Conservation (phyloP, 352 stramenopile species). For the Globisporangium splendens region DNA sequence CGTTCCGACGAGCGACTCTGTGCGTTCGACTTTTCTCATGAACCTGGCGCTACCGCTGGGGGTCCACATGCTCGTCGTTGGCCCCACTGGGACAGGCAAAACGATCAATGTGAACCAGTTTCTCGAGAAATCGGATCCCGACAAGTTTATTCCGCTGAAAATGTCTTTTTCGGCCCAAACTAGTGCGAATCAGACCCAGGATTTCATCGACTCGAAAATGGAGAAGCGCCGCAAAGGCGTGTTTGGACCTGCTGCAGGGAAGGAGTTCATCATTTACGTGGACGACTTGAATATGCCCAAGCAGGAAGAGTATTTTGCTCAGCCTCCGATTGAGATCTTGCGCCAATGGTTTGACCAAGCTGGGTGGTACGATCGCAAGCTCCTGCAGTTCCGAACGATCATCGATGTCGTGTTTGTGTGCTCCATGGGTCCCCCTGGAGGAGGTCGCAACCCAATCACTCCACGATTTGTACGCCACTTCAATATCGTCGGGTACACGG, state of each 20-base stretch:
- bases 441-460: conserved; percentile 77
- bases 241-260: conserved; percentile 88
- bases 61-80: conserved; percentile 92
- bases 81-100: conserved; percentile 93
- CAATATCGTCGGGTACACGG: conserved; percentile 84
- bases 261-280: conserved; percentile 92
- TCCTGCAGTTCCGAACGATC: conserved; percentile 88
- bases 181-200: conserved; percentile 90
- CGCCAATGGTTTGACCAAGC: conserved; percentile 94
- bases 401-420: conserved; percentile 88
- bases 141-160: conserved; percentile 91
- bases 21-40: conserved; percentile 92
- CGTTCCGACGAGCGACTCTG: conserved; percentile 91
- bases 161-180: conserved; percentile 93
- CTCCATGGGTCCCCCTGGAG: conserved; percentile 80
- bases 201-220: conserved; percentile 93
- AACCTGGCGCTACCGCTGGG: conserved; percentile 76
- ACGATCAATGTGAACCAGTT: conserved; percentile 94
- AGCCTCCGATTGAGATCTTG: conserved; percentile 94
- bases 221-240: conserved; percentile 93
- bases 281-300: conserved; percentile 97
- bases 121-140: conserved; percentile 80
- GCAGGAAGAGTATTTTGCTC: conserved; percentile 91
- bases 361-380: conserved; percentile 94
- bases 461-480: conserved; percentile 79